Evolutionary conservation across 1,284 basidiomycete species (phyloP), one percentile per base, ranked within the genome.

Genomic region (Ustilago loliicola): DNA sequence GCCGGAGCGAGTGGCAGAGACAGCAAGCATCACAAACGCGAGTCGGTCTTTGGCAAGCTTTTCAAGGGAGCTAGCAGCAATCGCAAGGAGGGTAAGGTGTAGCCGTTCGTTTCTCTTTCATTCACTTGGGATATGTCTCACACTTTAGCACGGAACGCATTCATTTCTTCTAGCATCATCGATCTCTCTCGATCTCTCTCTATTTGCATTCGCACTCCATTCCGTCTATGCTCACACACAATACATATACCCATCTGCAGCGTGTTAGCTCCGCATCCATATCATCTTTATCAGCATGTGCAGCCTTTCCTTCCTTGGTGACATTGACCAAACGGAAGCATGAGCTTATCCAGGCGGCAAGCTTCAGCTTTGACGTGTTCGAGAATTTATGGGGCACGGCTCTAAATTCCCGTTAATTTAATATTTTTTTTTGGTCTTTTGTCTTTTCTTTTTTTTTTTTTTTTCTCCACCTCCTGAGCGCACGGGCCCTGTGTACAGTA

Each of bases 11-110:
- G 19, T 19, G 36, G 29, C 21, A 21, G 23, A 36, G n/a, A 38
- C 11, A 47, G 36, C 27, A 57, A 57, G 56, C 50, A 52, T 23
- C 40, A 30, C 10, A 76, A 67, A 47, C 61, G 74, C 30, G 69
- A 72, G 15, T 77, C 74, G 23, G 69, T 77, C 27, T 66, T 77
- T 55, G 69, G 69, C 66, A 77, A 77, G 61, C 42, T 77, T 13
- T 72, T 77, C 69, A 76, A 67, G 29, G 55, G 68, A 17, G 27
- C 40, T 38, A 55, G 50, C 32, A 53, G 58, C 19, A 66, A 38
- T 45, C 63, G 68, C 2, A 75, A 75, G 51, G 66, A 75, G 40
- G 72, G 57, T 50, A 73, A 68, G 51, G 71, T 64, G 32, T 73
- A 23, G 60, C 25, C 6, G 2, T 53, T 13, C 25, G 32, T 34